These are phyloP conservation scores for Blastocystis sp. DNA, from an alignment of 352 stramenopile species.

Conservation along the genomic window DNA sequence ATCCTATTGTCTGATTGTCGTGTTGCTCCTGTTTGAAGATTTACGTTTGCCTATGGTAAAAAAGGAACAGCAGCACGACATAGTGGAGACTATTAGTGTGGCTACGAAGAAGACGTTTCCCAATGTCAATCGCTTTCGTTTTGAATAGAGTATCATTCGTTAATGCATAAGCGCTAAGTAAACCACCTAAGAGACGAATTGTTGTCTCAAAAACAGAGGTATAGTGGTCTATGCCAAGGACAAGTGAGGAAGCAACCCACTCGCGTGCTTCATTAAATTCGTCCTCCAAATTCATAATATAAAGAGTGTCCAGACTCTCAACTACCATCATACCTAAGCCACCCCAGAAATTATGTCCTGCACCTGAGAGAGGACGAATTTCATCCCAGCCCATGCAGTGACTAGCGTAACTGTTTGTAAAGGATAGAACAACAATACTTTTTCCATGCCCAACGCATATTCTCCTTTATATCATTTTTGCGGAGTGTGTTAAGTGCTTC, in stretches of 20 bases:
- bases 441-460: conserved; percentile 17
- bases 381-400: conserved; percentile 74
- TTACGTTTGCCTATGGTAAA: conserved; percentile 70
- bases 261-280: conserved; percentile 73
- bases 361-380: conserved; percentile 70
- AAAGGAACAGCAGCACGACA: conserved; percentile 70
- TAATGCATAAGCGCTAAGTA: conserved; percentile 85
- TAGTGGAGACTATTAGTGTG: conserved; percentile 68
- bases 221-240: conserved; percentile 76
- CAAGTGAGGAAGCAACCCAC: not conserved
- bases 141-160: conserved; percentile 74
- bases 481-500: not conserved
- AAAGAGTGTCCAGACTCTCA: conserved; percentile 75
- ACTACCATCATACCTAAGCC: conserved; percentile 74
- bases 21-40: not conserved
- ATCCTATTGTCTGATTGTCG: conserved; percentile 62
- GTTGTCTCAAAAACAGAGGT: conserved; percentile 93
- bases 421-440: not conserved
- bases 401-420: conserved; percentile 69
- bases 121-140: conserved; percentile 72
- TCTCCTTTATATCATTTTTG: not conserved
- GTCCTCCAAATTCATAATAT: conserved; percentile 73
- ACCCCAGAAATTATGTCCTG: conserved; percentile 71
- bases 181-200: conserved; percentile 88
- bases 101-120: conserved; percentile 70